phyloP scores from a whole-genome alignment of 805 yeast genomes.

The Candida caryicola region DNA sequence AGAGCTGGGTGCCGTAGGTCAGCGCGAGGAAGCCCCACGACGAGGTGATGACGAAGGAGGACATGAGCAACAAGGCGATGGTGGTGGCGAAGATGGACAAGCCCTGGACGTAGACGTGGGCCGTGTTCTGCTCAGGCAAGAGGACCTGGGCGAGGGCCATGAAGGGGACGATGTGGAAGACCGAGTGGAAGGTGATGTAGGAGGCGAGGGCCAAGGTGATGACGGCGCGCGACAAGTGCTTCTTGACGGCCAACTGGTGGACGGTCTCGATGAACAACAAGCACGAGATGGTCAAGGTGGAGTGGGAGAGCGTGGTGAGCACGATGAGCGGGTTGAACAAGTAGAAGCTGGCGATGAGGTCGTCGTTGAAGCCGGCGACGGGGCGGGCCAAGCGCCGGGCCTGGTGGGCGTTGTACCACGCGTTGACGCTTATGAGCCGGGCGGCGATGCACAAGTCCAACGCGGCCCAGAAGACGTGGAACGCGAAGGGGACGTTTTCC shows the following conservation, averaged over 20 bases:
- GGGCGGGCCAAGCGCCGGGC: conserved; percentile 10
- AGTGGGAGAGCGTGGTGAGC: conserved; percentile 63
- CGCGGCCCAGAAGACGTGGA: conserved; percentile 50
- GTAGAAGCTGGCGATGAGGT: conserved; percentile 59
- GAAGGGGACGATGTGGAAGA: conserved; percentile 61
- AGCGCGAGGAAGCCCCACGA: conserved; percentile 26
- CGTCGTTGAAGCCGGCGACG: conserved; percentile 30
- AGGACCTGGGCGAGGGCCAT: conserved; percentile 31
- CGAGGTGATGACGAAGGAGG: conserved; percentile 24
- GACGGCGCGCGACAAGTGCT: conserved; percentile 44
- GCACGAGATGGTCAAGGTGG: conserved; percentile 62
- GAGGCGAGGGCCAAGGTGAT: conserved; percentile 59
- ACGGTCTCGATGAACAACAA: conserved; percentile 49
- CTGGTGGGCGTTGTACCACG: conserved; percentile 32
- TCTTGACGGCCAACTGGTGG: conserved; percentile 42
- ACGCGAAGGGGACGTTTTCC: conserved; percentile 19
- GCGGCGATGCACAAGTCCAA: conserved; percentile 59
- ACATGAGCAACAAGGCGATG: conserved; percentile 21
- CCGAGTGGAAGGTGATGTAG: conserved; percentile 61
- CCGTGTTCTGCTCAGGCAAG: conserved; percentile 2
- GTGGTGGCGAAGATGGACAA: conserved; percentile 16
- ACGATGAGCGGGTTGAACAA: conserved; percentile 79
- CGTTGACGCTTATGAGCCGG: conserved; percentile 50
- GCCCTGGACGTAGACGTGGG: conserved; percentile 11
- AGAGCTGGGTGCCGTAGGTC: conserved; percentile 54